These are phyloP conservation scores for Spergularia bocconei DNA, from an alignment of 148 eudicot genomes.

Conservation along the genomic window DNA sequence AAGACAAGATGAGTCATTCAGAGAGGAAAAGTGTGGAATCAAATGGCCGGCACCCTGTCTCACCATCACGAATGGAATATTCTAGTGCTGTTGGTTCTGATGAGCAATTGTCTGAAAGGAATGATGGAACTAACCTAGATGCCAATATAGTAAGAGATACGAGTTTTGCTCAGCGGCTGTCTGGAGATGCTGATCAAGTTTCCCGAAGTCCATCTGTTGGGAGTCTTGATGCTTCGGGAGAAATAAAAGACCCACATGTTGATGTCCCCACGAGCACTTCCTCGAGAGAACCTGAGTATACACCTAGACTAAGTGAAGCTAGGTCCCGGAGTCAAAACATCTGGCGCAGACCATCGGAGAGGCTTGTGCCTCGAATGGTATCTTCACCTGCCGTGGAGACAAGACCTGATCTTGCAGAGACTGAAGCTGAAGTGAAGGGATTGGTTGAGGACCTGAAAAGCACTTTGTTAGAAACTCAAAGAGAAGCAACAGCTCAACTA, in stretches of 20 bases:
- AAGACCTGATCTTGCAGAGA: conserved; percentile 63
- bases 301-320: conserved; percentile 43
- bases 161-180: conserved; percentile 38
- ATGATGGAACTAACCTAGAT: conserved; percentile 39
- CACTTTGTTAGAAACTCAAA: conserved; percentile 51
- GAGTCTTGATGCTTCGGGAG: conserved; percentile 66
- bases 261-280: conserved; percentile 34
- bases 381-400: conserved; percentile 60
- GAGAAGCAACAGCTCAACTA: conserved; percentile 58
- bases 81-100: conserved; percentile 30
- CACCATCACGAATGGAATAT: conserved; percentile 42
- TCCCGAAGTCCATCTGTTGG: conserved; percentile 39
- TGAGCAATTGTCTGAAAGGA: conserved; percentile 42
- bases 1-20: conserved; percentile 40
- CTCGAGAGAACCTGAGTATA: conserved; percentile 44
- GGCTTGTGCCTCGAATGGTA: conserved; percentile 57
- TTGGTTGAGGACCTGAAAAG: conserved; percentile 59
- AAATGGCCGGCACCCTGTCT: conserved; percentile 37
- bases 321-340: conserved; percentile 53
- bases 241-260: conserved; percentile 49
- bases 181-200: conserved; percentile 42
- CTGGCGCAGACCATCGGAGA: conserved; percentile 63
- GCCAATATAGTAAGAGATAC: conserved; percentile 36
- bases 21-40: conserved; percentile 49
- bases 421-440: conserved; percentile 59